phyloP scores from a whole-genome alignment of 306 rosid genomes.

The Medicago ruthenica region DNA sequence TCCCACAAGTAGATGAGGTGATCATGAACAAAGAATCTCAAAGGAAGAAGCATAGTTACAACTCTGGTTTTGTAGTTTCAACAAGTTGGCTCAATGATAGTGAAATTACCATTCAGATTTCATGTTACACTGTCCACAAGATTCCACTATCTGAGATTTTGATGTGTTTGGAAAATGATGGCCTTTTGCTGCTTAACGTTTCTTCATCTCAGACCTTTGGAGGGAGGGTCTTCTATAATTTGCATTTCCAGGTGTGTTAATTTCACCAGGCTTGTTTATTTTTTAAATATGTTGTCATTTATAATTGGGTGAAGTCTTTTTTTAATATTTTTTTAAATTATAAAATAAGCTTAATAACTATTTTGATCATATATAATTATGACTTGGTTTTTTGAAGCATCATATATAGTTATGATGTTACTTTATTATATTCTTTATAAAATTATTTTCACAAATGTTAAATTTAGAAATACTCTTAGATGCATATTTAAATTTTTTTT shows the following conservation, averaged over 20 bases:
- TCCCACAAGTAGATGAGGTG: constrained; percentile 7
- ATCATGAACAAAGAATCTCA: constrained; percentile 15
- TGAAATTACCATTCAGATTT: constrained; percentile 64
- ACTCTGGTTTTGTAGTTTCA: constrained; percentile 53
- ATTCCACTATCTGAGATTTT: constrained; percentile 55
- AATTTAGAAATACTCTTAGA: too few species aligned
- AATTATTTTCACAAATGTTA: too few species aligned
- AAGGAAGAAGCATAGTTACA: constrained; percentile 15
- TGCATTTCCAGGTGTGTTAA: constrained; percentile 36
- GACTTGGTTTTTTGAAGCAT: too few species aligned
- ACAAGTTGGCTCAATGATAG: constrained; percentile 52
- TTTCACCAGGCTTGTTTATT: too few species aligned
- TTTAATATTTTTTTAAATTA: too few species aligned
- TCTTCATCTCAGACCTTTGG: constrained; percentile 65
- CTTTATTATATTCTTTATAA: too few species aligned
- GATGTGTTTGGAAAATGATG: constrained; percentile 56
- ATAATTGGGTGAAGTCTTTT: too few species aligned
- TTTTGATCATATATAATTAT: too few species aligned
- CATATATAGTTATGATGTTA: too few species aligned
- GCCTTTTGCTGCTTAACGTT: constrained; percentile 56
- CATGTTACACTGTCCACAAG: constrained; percentile 38
- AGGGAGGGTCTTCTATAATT: constrained; percentile 58
- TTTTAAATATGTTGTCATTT: too few species aligned
- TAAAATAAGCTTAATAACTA: too few species aligned
- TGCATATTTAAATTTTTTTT: too few species aligned